phyloP scores from a whole-genome alignment of 768 basidiomycete genomes.

The Hypholoma sublateritium region DNA sequence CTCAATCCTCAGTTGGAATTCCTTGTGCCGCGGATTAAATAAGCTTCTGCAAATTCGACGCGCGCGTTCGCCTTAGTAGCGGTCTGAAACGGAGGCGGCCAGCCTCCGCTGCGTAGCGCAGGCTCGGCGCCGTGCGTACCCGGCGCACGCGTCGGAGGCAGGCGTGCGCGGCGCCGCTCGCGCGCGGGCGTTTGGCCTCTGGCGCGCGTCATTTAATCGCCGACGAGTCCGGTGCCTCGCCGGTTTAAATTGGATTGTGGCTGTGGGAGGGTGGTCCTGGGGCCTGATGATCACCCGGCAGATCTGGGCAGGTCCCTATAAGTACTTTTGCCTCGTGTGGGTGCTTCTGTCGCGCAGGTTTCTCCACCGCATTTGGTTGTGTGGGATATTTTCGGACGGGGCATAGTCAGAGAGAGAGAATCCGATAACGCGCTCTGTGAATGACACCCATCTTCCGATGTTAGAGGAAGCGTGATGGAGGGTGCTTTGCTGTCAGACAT shows the following conservation, averaged over 20 bases:
- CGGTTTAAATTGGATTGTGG: constrained; percentile 9
- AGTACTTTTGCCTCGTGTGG: background rate
- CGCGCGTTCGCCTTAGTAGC: no score
- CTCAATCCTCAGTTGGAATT: no score
- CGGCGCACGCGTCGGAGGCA: no score
- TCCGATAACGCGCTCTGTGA: background rate
- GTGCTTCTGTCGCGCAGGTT: constrained; percentile 1
- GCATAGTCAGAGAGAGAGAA: background rate
- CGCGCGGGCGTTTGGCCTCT: background rate
- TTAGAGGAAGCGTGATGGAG: background rate
- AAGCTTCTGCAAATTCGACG: no score
- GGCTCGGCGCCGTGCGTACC: background rate
- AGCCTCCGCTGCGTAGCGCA: no score
- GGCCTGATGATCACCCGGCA: constrained; percentile 11
- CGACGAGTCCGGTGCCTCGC: constrained; percentile 12
- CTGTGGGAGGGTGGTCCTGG: constrained; percentile 13
- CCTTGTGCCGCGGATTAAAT: no score
- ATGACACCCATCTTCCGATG: background rate
- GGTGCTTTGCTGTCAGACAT: background rate
- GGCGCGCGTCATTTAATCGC: constrained; percentile 6
- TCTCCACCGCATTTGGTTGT: background rate
- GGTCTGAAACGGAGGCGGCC: no score
- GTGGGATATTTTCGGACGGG: background rate
- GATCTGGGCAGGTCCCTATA: constrained; percentile 1
- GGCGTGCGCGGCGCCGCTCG: background rate